Conservation (phyloP, 805 yeast genomes). For the Wickerhamomyces silvicola region DNA sequence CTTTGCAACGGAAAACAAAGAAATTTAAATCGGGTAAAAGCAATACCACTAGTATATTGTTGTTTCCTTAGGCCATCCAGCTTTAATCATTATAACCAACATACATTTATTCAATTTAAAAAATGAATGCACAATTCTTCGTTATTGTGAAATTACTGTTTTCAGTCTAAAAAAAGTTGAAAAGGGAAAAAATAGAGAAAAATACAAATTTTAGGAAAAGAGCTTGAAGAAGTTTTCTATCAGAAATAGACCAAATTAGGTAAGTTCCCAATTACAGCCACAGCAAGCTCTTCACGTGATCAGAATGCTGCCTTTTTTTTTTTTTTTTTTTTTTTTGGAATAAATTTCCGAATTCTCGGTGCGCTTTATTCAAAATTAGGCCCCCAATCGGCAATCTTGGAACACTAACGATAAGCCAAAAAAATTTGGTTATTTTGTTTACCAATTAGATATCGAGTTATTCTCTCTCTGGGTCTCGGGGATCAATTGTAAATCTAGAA, state of each 20-base stretch:
- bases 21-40: neutral
- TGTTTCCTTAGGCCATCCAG: neutral
- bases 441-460: too few relatives aligned
- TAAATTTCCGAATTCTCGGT: too few relatives aligned
- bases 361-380: too few relatives aligned
- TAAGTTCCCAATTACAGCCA: neutral
- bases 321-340: too few relatives aligned
- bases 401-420: too few relatives aligned
- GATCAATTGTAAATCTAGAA: too few relatives aligned
- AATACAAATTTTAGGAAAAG: slow-evolving; percentile 7
- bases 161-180: slow-evolving; percentile 6
- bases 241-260: neutral
- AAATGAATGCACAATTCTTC: neutral
- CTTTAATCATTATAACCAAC: neutral
- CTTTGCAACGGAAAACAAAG: neutral
- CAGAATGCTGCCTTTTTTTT: too few relatives aligned
- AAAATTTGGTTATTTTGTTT: too few relatives aligned
- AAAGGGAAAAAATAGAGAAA: slow-evolving; percentile 11
- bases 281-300: neutral
- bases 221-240: slow-evolving; percentile 9
- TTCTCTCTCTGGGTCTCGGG: too few relatives aligned
- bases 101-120: neutral
- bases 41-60: neutral
- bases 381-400: too few relatives aligned
- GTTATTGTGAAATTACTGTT: neutral